phyloP scores from a whole-genome alignment of 106 monocot genomes.

The Vanilla planifolia region DNA sequence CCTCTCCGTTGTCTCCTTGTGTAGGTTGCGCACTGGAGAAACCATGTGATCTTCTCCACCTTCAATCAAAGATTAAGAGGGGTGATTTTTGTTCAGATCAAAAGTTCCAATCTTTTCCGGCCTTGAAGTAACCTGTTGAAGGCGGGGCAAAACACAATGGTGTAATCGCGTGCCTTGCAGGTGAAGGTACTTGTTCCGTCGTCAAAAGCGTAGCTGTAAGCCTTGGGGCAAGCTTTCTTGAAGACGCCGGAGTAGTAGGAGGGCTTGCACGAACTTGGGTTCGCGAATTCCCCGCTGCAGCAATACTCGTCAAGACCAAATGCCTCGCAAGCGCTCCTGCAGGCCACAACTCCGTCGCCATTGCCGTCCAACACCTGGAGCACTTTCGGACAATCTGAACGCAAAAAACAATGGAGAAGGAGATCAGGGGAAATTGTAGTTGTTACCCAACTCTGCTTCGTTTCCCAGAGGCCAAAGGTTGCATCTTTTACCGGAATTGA shows the following conservation, averaged over 20 bases:
- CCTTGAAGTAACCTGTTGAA: conserved; percentile 25
- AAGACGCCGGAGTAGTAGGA: conserved; percentile 65
- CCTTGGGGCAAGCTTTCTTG: conserved; percentile 65
- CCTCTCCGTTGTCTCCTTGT: too few relatives aligned
- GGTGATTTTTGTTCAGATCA: too few relatives aligned
- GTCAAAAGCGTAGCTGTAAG: conserved; percentile 87
- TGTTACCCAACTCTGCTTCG: not conserved
- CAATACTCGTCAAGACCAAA: conserved; percentile 74
- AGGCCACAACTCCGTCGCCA: conserved; percentile 56
- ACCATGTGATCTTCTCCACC: too few relatives aligned
- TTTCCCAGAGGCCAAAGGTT: not conserved
- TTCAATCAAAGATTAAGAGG: too few relatives aligned
- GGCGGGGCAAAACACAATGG: conserved; percentile 62
- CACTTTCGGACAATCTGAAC: conserved; percentile 75
- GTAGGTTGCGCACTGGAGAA: too few relatives aligned
- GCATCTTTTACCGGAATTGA: conserved; percentile 42
- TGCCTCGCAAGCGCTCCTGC: conserved; percentile 73
- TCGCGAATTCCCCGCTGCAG: conserved; percentile 68
- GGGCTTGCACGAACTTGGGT: conserved; percentile 48
- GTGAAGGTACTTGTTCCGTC: conserved; percentile 79
- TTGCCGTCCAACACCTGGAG: conserved; percentile 51
- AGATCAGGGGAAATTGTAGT: not conserved
- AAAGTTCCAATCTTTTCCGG: too few relatives aligned
- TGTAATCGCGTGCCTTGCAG: conserved; percentile 60
- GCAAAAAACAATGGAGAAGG: too few relatives aligned